Conservation (phyloP, 2,329 filamentous ascomycete species). For the Botrytis medusae region DNA sequence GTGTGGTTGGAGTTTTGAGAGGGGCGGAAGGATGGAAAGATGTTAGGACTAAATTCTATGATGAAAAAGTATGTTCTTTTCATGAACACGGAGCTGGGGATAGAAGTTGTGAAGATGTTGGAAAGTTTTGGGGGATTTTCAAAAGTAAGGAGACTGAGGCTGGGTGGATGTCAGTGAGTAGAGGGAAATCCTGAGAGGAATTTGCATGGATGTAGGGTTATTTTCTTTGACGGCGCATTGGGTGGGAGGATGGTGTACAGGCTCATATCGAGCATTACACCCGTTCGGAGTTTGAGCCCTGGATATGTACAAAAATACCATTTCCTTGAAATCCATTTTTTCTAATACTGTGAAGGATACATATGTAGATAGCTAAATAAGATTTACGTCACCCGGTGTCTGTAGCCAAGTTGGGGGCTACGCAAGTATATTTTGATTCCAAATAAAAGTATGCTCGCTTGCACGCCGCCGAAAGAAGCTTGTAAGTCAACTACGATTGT, state of each 20-base stretch:
- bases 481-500: neutral
- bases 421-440: neutral
- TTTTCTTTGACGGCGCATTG: neutral
- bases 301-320: neutral
- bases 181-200: neutral
- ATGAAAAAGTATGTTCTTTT: constrained; percentile 13
- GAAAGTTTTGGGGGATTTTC: constrained; percentile 15
- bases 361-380: neutral
- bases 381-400: neutral
- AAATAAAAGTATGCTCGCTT: neutral
- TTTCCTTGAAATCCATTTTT: neutral
- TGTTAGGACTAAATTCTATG: neutral
- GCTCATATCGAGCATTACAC: neutral
- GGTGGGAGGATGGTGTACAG: neutral
- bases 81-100: constrained; percentile 11
- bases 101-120: constrained; percentile 3
- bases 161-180: constrained; percentile 4
- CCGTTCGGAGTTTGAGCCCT: neutral
- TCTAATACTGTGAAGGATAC: neutral
- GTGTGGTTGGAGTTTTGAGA: neutral
- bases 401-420: neutral
- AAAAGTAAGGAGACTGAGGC: constrained; percentile 6
- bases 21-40: constrained; percentile 11
- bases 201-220: neutral
- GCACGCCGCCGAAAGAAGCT: neutral